These are phyloP conservation scores for Sanghuangporus baumii DNA, from an alignment of 1,284 basidiomycete species.

Conservation along the genomic window DNA sequence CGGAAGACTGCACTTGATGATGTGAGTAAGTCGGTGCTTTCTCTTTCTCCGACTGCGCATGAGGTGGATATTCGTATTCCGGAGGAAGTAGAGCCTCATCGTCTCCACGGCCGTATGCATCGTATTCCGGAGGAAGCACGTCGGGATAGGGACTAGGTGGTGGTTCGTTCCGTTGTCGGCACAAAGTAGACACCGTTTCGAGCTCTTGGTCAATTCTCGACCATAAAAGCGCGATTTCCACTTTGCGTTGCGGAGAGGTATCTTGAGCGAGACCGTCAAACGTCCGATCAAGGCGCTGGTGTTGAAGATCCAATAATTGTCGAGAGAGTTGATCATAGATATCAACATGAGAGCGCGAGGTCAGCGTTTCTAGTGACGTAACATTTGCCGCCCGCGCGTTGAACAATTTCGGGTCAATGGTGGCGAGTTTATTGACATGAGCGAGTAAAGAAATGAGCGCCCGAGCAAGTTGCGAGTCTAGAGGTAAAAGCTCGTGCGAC, in stretches of 20 bases:
- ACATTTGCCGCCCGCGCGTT: constrained; percentile 19
- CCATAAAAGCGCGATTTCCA: constrained; percentile 69
- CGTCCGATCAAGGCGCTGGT: constrained; percentile 40
- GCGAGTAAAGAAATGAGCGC: constrained; percentile 62
- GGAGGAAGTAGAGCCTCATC: constrained; percentile 46
- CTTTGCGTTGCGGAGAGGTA: constrained; percentile 45
- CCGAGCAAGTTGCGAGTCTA: constrained; percentile 55
- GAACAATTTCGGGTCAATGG: constrained; percentile 24
- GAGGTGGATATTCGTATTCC: constrained; percentile 42
- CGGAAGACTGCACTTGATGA: constrained; percentile 14
- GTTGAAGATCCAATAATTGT: constrained; percentile 63
- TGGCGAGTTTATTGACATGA: constrained; percentile 57
- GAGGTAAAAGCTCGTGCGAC: constrained; percentile 36
- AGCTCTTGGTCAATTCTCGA: constrained; percentile 65
- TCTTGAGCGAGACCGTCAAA: constrained; percentile 25
- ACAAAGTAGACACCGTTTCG: constrained; percentile 60
- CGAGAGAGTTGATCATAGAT: constrained; percentile 58
- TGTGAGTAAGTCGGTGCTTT: constrained; percentile 4
- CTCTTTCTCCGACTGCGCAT: constrained; percentile 11
- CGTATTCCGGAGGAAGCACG: constrained; percentile 64
- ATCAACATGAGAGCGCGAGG: constrained; percentile 31
- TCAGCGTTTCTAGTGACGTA: constrained; percentile 19
- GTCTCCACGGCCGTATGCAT: constrained; percentile 39
- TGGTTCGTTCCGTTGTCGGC: constrained; percentile 47
- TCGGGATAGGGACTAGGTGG: constrained; percentile 28